Conservation (phyloP, 2,329 filamentous ascomycete genomes). For the Aureobasidium pullulans region DNA sequence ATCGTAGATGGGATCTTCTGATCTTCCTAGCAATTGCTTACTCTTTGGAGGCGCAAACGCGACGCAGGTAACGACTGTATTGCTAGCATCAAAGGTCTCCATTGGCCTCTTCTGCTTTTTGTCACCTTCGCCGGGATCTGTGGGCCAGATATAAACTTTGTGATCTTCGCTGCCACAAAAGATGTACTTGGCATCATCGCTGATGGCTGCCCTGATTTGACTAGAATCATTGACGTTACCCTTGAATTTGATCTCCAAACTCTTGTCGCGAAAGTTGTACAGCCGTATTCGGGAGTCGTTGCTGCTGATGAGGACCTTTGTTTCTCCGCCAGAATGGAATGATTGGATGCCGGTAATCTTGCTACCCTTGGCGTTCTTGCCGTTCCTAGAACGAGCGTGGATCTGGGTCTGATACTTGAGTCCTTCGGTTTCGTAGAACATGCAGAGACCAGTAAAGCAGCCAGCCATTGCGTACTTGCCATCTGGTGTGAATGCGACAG, state of each 20-base stretch:
- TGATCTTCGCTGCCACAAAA: constrained; percentile 91
- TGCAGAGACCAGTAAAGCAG: constrained; percentile 73
- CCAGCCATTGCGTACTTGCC: constrained; percentile 86
- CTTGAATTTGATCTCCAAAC: constrained; percentile 79
- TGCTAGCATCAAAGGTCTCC: constrained; percentile 87
- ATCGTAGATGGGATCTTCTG: constrained; percentile 90
- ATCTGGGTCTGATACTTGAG: constrained; percentile 78
- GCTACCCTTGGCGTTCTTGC: constrained; percentile 90
- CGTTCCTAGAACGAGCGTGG: constrained; percentile 84
- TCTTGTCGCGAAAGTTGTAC: constrained; percentile 81
- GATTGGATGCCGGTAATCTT: constrained; percentile 95
- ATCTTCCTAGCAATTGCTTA: constrained; percentile 67
- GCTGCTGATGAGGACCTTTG: constrained; percentile 83
- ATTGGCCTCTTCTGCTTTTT: constrained; percentile 72
- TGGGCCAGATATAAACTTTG: constrained; percentile 84
- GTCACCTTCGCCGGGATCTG: constrained; percentile 51
- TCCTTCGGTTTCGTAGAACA: constrained; percentile 89
- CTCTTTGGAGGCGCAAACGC: constrained; percentile 75
- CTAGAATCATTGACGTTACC: constrained; percentile 85
- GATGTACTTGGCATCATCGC: constrained; percentile 77
- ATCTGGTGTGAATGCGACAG: constrained; percentile 88
- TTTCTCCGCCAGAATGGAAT: constrained; percentile 55
- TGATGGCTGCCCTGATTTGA: constrained; percentile 84
- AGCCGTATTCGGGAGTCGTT: constrained; percentile 90
- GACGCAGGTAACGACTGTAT: constrained; percentile 81